Percentiles rank a stretch among this genome's conserved stretches.
Conservation (phyloP, 805 yeast genomes). For the Suhomyces prunicola region DNA sequence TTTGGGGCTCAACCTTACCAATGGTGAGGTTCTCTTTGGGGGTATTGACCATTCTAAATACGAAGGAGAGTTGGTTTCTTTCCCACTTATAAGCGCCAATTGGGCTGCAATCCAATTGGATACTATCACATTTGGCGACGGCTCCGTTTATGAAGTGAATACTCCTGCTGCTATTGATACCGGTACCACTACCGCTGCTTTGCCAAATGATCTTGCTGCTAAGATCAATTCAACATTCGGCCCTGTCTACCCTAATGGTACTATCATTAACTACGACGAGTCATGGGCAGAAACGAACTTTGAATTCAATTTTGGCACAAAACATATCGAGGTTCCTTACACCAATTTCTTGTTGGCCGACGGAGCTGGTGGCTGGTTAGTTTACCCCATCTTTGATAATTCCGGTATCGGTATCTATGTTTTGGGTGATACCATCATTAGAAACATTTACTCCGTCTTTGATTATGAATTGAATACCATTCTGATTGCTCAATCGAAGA, state of each 20-base stretch:
- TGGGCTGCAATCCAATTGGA: background rate
- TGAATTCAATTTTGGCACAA: constrained; percentile 1
- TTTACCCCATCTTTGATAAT: background rate
- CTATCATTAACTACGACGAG: background rate
- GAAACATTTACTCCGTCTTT: background rate
- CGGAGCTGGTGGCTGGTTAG: background rate
- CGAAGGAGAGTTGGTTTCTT: constrained; percentile 39
- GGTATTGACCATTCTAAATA: constrained; percentile 67
- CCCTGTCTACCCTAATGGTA: background rate
- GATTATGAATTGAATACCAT: background rate
- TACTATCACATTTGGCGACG: background rate
- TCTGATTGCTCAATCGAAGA: background rate
- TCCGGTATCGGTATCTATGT: background rate
- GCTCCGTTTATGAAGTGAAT: background rate
- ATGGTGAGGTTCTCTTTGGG: constrained; percentile 53
- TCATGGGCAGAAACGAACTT: background rate
- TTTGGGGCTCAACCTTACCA: background rate
- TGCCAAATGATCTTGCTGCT: background rate
- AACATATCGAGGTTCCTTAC: constrained; percentile 2
- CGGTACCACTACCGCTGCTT: constrained; percentile 5
- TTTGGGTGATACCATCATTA: background rate
- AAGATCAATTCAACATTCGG: background rate
- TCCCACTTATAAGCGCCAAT: constrained; percentile 17
- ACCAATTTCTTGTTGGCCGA: background rate
- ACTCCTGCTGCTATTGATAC: constrained; percentile 12